Evolutionary conservation across 345 rosid species (phyloP), one percentile per base, ranked within the genome.

Genomic region (Iberis pinnata): DNA sequence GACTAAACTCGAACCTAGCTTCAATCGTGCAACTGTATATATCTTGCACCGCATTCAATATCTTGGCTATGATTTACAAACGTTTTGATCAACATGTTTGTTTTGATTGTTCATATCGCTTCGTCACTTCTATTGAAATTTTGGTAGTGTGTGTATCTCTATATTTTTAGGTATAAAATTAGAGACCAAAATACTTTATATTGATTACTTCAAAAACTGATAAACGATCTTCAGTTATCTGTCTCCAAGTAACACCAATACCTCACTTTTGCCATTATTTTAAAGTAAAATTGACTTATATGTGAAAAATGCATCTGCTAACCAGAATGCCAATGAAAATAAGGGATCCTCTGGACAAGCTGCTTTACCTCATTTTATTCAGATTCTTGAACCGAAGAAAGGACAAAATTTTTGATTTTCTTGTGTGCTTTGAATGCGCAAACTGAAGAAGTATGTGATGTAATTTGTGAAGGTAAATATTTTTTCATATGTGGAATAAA

Each of bases 11-110:
- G 6, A 67, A 63, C 54, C 13, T 60, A 14, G 75, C 60, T 16
- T 45, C 64, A 8, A 60, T 59, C 69, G 71, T 29, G 11, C 78
- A 69, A 16, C 73, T 72, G 33, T 68, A 66, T 45, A 42, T 86
- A 20, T 77, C 95, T 20, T 86, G 88, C 52, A 86, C 90, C 12
- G 83, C 95, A 63, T 86, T 86, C 70, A 86, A 86, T 53, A 74
- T 86, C 38, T 61, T 86, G 43, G 95, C 95, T 69, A 90, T 90
- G 26, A 83, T 80, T 49, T 86, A 83, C 50, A 86, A 83, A 70
- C 74, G 88, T 14, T 61, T 80, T 20, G 95, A 82, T 57, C 71
- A 67, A 12, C 68, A 77, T 76, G 95, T 80, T 38, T 15, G 1
- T 45, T 31, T 8, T 31, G 2, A 6, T 31, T n/a, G n/a, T n/a